phyloP scores from a whole-genome alignment of 306 rosid species.

The Echinosophora koreensis region DNA sequence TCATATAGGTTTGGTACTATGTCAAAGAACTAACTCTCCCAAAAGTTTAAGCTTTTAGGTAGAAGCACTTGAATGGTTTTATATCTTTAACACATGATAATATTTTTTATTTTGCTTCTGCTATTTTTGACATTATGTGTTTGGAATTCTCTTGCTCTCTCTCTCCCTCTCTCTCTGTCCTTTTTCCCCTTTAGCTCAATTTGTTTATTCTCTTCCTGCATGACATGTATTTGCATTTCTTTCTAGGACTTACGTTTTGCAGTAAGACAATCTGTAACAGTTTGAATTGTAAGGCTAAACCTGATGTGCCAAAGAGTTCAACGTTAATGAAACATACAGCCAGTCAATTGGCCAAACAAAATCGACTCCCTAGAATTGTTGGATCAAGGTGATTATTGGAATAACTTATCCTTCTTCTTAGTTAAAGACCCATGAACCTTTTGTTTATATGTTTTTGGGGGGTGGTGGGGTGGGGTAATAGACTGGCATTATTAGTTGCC shows the following conservation, averaged over 20 bases:
- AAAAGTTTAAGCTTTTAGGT: neutral
- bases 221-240: slow-evolving; percentile 38
- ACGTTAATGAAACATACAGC: slow-evolving; percentile 91
- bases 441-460: too few species aligned
- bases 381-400: slow-evolving; percentile 65
- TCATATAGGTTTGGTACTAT: slow-evolving; percentile 8
- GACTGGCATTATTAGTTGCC: too few species aligned
- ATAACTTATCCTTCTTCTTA: too few species aligned
- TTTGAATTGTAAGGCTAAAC: slow-evolving; percentile 53
- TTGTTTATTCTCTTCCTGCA: slow-evolving; percentile 28
- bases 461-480: too few species aligned
- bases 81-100: neutral
- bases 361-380: slow-evolving; percentile 47
- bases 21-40: neutral
- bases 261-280: slow-evolving; percentile 45
- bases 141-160: slow-evolving; percentile 15
- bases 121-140: slow-evolving; percentile 5
- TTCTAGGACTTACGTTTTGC: slow-evolving; percentile 64
- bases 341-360: slow-evolving; percentile 88
- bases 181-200: neutral
- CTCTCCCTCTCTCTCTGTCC: slow-evolving; percentile 5
- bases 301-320: slow-evolving; percentile 64
- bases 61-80: neutral
- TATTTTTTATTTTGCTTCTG: neutral
- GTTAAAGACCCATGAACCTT: too few species aligned